Base-by-base conservation (phyloP, 495 filamentous ascomycete genomes). In the Penicillium macrosclerotiorum region DNA sequence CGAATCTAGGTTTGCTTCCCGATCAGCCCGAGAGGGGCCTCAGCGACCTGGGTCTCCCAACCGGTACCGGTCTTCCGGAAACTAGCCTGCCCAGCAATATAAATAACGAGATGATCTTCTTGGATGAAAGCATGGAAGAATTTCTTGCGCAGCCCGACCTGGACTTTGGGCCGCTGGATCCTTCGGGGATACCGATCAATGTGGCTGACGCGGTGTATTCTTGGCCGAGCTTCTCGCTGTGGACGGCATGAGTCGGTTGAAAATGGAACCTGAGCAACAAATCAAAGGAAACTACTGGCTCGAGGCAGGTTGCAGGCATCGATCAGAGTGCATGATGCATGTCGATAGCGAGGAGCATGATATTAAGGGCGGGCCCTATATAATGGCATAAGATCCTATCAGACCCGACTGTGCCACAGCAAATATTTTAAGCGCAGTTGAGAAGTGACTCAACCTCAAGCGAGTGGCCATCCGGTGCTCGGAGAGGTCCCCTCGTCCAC, bases 121-220 rank as follows among this genome's bases (percentile, higher is more conserved):
- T 60, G 27, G 63, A 54, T 16, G 47, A 57, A 11, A 62, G 49
- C 13, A 66, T 66, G 63, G 60, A 66, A 34, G 52, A 64, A 17
- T 66, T 66, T 22, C 27, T 66, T 20, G 57, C 47, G 3, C 51
- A 51, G 25, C 50, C 57, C 0, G 47, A 52, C 14, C 37, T 54
- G 2, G 57, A 55, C 18, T 60, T 58, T 37, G 51, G 49, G 26
- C 36, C 49, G 13, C 18, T 54, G 33, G 47, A 54, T 8, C 47
- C 50, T 5, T 57, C 57, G 29, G 48, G 48, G 8, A 7, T 47
- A 31, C 47, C 43, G 44, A 37, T 52, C 24, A 48, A 25, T 16
- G 35, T 54, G 27, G 45, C 49, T n/a, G 57, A 54, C 33, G 41
- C 41, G 7, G 42, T 57, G 30, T 49, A 57, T 18, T 54, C 50